A percentile compares a stretch with the other conserved stretches of the same genome.
Evolutionary conservation across 768 basidiomycete genomes (phyloP).

Genomic region (Rickenella mellea): DNA sequence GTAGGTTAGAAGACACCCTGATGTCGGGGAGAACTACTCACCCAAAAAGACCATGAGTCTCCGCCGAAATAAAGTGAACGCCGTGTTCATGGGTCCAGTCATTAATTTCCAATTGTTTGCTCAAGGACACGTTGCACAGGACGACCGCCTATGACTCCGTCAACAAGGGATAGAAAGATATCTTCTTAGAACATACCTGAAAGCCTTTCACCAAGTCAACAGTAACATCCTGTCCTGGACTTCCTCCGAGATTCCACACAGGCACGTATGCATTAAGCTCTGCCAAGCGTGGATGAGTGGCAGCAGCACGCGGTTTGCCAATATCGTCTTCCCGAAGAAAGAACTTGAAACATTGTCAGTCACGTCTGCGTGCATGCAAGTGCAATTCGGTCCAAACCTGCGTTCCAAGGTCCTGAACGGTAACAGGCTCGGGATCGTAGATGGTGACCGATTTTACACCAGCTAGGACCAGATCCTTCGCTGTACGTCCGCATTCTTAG

Average conservation of each 20-base stretch:
- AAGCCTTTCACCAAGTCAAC: constrained; percentile 79
- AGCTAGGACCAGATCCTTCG: constrained; percentile 91
- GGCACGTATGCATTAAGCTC: constrained; percentile 97
- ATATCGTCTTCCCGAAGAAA: constrained; percentile 84
- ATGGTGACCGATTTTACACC: constrained; percentile 97
- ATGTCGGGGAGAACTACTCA: constrained; percentile 23
- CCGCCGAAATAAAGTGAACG: constrained; percentile 85
- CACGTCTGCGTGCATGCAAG: not conserved
- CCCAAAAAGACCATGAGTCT: constrained; percentile 93
- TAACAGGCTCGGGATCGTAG: constrained; percentile 85
- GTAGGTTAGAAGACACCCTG: not conserved
- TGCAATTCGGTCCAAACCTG: constrained; percentile 47
- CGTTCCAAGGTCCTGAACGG: constrained; percentile 83
- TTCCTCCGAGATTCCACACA: constrained; percentile 76
- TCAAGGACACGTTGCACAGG: constrained; percentile 65
- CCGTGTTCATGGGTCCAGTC: constrained; percentile 88
- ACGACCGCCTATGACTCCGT: constrained; percentile 63
- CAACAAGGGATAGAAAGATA: constrained; percentile 1
- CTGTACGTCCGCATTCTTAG: constrained; percentile 28
- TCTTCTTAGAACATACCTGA: constrained; percentile 48
- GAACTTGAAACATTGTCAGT: constrained; percentile 46
- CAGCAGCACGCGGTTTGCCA: constrained; percentile 80
- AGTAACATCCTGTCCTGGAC: constrained; percentile 66
- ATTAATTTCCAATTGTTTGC: constrained; percentile 89
- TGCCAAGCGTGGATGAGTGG: constrained; percentile 78